Conservation (phyloP, 331 rosid species). For the Spiraea crenata region DNA sequence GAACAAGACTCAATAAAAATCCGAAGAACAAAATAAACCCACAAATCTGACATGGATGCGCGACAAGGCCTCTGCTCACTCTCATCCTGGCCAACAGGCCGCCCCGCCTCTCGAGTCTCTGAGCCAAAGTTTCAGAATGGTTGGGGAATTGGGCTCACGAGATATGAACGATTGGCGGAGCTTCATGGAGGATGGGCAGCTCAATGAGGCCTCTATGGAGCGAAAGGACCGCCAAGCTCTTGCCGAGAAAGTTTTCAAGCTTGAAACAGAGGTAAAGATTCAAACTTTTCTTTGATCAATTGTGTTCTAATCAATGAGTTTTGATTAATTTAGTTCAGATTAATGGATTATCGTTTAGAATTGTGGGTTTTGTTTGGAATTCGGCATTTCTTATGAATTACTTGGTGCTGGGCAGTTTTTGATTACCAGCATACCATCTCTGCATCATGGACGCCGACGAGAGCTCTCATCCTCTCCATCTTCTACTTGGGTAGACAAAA, state of each 20-base stretch:
- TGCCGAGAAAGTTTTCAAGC: slow-evolving; percentile 53
- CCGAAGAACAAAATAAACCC: no score
- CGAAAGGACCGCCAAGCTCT: slow-evolving; percentile 74
- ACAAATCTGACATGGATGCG: no score
- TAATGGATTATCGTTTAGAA: neutral
- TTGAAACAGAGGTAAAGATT: slow-evolving; percentile 52
- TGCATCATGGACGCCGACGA: no score
- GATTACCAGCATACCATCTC: slow-evolving; percentile 87
- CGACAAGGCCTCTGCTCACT: no score
- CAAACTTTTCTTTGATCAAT: slow-evolving; percentile 6
- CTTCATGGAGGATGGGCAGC: slow-evolving; percentile 68
- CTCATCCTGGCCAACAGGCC: slow-evolving; percentile 41
- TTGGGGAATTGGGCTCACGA: slow-evolving; percentile 36
- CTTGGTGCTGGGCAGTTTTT: slow-evolving; percentile 50
- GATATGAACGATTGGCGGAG: slow-evolving; percentile 68
- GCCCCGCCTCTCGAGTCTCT: slow-evolving; percentile 80
- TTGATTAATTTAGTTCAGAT: neutral
- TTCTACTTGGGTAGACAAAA: no score
- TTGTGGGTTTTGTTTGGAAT: no score
- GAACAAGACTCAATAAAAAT: no score
- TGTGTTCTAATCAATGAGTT: no score
- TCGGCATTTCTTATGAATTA: slow-evolving; percentile 5
- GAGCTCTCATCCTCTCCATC: no score
- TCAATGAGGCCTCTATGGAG: slow-evolving; percentile 68
- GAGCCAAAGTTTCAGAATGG: slow-evolving; percentile 23